Evolutionary conservation across 768 basidiomycete genomes (phyloP).

Genomic region (Termitomyces sp.): DNA sequence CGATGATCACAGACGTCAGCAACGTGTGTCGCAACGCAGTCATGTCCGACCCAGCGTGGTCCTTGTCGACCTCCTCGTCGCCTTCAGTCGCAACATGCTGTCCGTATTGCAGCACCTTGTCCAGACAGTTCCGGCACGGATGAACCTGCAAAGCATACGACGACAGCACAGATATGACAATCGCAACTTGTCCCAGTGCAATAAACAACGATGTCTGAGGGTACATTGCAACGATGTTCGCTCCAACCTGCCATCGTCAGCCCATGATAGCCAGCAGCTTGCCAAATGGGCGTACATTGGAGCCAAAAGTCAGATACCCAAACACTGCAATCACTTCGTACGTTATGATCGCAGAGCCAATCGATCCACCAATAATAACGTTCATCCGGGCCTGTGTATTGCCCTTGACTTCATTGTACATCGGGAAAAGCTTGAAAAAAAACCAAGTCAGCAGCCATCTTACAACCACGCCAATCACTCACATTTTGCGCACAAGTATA

Average conservation of each 20-base stretch:
- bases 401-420: constrained; percentile 83
- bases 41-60: constrained; percentile 59
- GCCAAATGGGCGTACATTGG: constrained; percentile 44
- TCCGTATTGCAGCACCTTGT: constrained; percentile 73
- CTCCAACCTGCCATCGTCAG: constrained; percentile 54
- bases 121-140: constrained; percentile 87
- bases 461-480: constrained; percentile 18
- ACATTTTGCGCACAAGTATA: constrained; percentile 95
- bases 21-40: constrained; percentile 58
- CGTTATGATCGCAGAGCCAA: constrained; percentile 75
- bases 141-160: constrained; percentile 94
- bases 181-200: constrained; percentile 89
- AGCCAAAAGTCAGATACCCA: constrained; percentile 93
- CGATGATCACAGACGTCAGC: constrained; percentile 64
- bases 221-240: constrained; percentile 95
- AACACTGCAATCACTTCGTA: constrained; percentile 89
- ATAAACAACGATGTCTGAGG: constrained; percentile 88
- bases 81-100: constrained; percentile 25
- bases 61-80: constrained; percentile 45
- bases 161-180: constrained; percentile 84
- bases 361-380: constrained; percentile 78
- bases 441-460: background rate
- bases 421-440: constrained; percentile 76
- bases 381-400: constrained; percentile 87
- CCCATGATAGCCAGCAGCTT: background rate